phyloP scores from a whole-genome alignment of 2,329 filamentous ascomycete genomes.

The Fusarium hostae region DNA sequence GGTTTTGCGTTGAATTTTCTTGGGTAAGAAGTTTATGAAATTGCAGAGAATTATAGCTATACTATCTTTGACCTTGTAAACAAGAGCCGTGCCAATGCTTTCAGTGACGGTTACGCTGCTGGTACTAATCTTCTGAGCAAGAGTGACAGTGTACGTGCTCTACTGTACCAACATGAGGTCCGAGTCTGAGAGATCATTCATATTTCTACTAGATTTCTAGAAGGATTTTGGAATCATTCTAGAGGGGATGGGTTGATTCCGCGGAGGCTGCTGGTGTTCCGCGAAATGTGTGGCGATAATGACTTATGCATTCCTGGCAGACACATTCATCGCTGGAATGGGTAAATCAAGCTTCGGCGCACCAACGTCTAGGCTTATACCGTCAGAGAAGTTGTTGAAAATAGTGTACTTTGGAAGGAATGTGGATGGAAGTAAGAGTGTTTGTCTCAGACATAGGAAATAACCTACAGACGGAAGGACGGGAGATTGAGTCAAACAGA shows the following conservation, averaged over 20 bases:
- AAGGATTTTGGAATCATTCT: background rate
- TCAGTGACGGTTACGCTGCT: background rate
- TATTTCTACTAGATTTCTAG: background rate
- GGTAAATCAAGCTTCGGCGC: background rate
- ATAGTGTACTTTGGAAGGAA: background rate
- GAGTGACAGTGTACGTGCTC: background rate
- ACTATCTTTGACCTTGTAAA: background rate
- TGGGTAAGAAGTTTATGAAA: background rate
- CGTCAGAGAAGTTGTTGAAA: background rate
- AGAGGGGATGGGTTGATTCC: background rate
- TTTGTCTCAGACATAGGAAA: background rate
- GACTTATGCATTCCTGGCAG: background rate
- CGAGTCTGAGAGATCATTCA: background rate
- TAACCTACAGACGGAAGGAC: background rate
- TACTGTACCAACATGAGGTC: background rate
- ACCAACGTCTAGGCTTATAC: background rate
- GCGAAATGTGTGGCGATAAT: background rate
- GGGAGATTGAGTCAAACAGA: background rate
- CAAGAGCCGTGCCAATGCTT: background rate
- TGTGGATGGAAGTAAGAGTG: background rate
- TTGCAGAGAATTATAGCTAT: background rate
- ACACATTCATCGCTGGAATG: background rate
- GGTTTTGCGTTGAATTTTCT: conserved; percentile 11
- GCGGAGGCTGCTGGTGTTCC: background rate
- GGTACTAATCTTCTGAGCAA: background rate